phyloP scores from a whole-genome alignment of 1,139 yeast species.

The Debaryomycetaceae sp. region DNA sequence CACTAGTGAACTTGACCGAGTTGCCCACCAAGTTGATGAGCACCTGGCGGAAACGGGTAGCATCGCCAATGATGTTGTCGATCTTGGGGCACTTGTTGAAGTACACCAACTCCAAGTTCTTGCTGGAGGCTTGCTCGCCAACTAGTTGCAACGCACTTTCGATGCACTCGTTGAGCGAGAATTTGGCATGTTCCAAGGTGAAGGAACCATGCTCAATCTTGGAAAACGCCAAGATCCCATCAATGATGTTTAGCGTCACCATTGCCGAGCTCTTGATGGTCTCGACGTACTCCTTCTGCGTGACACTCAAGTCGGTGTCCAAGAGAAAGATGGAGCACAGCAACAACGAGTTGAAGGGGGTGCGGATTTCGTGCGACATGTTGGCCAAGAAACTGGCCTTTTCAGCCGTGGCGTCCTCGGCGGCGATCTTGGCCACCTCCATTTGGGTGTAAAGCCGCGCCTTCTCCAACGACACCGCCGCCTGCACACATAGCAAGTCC shows the following conservation, averaged over 20 bases:
- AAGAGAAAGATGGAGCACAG: constrained; percentile 52
- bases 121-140: constrained; percentile 48
- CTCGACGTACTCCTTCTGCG: constrained; percentile 52
- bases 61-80: constrained; percentile 46
- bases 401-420: constrained; percentile 58
- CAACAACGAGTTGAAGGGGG: constrained; percentile 54
- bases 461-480: constrained; percentile 50
- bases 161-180: constrained; percentile 46
- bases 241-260: constrained; percentile 52
- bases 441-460: constrained; percentile 45
- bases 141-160: constrained; percentile 50
- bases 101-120: constrained; percentile 45
- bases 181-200: constrained; percentile 43
- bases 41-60: constrained; percentile 50
- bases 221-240: constrained; percentile 54
- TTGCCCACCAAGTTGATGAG: constrained; percentile 54
- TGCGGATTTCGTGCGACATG: constrained; percentile 57
- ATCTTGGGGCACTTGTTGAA: constrained; percentile 41
- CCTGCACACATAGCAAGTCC: constrained; percentile 48
- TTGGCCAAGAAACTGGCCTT: constrained; percentile 57
- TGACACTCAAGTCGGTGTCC: constrained; percentile 43
- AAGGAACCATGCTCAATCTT: constrained; percentile 56
- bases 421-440: constrained; percentile 51
- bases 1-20: constrained; percentile 51
- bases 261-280: constrained; percentile 50